These are phyloP conservation scores for Aspergillus phoenicis DNA, from an alignment of 2,329 filamentous ascomycete species.

Conservation along the genomic window DNA sequence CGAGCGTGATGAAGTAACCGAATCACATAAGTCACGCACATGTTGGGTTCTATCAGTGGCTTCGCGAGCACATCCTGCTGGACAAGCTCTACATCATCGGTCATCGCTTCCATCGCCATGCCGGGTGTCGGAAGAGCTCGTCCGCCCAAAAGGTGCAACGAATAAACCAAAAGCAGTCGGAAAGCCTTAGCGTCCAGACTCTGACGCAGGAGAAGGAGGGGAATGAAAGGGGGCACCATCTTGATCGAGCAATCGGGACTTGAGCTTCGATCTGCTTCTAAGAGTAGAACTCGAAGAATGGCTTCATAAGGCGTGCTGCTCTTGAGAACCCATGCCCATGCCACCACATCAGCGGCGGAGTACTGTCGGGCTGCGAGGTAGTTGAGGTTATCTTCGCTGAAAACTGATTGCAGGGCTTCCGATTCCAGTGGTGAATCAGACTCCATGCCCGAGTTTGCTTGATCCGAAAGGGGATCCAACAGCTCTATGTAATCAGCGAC, in stretches of 20 bases:
- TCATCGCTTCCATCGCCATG: neutral
- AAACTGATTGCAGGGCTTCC: constrained; percentile 35
- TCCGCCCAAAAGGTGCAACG: constrained; percentile 38
- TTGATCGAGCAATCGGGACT: constrained; percentile 8
- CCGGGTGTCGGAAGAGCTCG: constrained; percentile 22
- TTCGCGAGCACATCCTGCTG: neutral
- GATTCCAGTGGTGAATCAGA: constrained; percentile 17
- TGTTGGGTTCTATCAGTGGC: constrained; percentile 30
- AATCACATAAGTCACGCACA: constrained; percentile 45
- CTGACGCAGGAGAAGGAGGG: constrained; percentile 49
- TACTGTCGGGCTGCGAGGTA: constrained; percentile 39
- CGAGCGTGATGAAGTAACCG: constrained; percentile 56
- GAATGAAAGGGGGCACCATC: constrained; percentile 50
- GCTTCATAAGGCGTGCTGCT: constrained; percentile 39
- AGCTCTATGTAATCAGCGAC: constrained; percentile 42
- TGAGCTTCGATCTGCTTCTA: constrained; percentile 29
- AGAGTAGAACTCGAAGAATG: constrained; percentile 37
- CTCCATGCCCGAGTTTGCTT: constrained; percentile 1
- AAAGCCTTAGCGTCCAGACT: constrained; percentile 47
- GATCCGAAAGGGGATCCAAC: constrained; percentile 34
- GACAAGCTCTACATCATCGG: constrained; percentile 8
- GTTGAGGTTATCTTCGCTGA: constrained; percentile 29
- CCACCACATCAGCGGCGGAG: constrained; percentile 43
- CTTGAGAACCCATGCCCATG: constrained; percentile 52
- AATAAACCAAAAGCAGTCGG: constrained; percentile 46